Evolutionary conservation across 768 basidiomycete genomes (phyloP).

Genomic region (Kwoniella newhampshirensis): DNA sequence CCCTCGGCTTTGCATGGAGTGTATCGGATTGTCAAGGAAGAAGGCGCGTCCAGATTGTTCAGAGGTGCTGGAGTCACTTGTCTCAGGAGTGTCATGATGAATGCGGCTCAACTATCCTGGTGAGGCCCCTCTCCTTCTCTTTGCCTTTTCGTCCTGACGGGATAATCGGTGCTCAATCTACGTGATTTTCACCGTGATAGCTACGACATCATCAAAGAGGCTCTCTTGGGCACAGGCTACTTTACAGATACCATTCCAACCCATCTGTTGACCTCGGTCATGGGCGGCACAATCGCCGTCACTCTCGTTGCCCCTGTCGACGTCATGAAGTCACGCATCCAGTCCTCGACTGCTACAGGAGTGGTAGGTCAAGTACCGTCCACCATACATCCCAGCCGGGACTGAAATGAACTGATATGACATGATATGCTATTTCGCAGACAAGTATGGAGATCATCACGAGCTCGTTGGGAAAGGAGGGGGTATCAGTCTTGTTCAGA

Average conservation of each 20-base stretch:
- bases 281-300: conserved; percentile 29
- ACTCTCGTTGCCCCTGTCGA: conserved; percentile 25
- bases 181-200: no score
- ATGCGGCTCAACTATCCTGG: conserved; percentile 22
- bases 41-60: conserved; percentile 20
- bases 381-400: no score
- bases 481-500: conserved; percentile 21
- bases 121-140: conserved; percentile 10
- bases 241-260: conserved; percentile 16
- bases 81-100: conserved; percentile 25
- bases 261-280: conserved; percentile 23
- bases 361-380: conserved; percentile 8
- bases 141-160: no score
- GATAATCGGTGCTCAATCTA: no score
- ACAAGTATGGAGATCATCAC: conserved; percentile 5
- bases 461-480: conserved; percentile 14
- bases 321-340: conserved; percentile 31
- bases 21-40: conserved; percentile 19
- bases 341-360: conserved; percentile 1
- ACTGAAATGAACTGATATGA: no score
- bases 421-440: no score
- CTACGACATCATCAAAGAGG: conserved; percentile 31
- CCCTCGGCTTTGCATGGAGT: conserved; percentile 25
- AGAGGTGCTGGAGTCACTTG: conserved; percentile 16
- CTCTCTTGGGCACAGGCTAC: conserved; percentile 11